These are phyloP conservation scores for Microcyclosporella mali DNA, from an alignment of 2,329 filamentous ascomycete species.

Conservation along the genomic window DNA sequence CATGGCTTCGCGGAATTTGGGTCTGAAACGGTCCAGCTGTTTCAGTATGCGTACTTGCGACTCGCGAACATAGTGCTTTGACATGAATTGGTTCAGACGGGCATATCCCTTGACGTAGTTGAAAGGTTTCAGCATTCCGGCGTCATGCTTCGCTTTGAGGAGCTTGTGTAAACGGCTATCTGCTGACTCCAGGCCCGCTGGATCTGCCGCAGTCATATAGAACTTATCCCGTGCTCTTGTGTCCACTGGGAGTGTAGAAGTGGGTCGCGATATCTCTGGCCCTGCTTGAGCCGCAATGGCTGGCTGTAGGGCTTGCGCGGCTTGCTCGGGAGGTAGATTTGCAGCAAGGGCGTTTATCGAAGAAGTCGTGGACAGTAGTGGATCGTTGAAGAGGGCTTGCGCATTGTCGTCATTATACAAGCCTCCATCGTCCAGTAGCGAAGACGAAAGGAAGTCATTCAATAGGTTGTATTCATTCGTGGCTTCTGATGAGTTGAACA, in stretches of 20 bases:
- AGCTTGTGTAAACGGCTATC: conserved; percentile 95
- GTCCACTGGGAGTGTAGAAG: conserved; percentile 59
- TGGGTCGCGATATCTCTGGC: conserved; percentile 55
- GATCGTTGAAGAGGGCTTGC: conserved; percentile 54
- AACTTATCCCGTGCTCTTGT: conserved; percentile 70
- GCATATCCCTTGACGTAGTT: conserved; percentile 98
- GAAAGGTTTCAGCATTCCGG: conserved; percentile 89
- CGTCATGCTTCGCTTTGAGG: conserved; percentile 91
- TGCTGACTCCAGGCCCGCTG: conserved; percentile 75
- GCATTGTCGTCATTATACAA: conserved; percentile 40
- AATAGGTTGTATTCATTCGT: conserved; percentile 95
- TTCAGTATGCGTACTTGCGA: conserved; percentile 88
- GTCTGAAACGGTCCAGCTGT: conserved; percentile 86
- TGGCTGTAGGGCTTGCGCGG: conserved; percentile 27
- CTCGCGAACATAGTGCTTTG: conserved; percentile 71
- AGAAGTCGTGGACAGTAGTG: conserved; percentile 43
- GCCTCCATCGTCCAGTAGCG: conserved; percentile 66
- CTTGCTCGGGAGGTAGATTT: conserved; percentile 3
- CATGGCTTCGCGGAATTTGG: conserved; percentile 93
- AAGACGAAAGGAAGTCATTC: conserved; percentile 92
- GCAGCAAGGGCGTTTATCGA: conserved; percentile 37
- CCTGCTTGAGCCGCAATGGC: conserved; percentile 35
- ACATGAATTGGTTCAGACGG: conserved; percentile 82
- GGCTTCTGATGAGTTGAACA: conserved; percentile 90
- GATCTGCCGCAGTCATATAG: conserved; percentile 94